phyloP scores from a whole-genome alignment of 441 rosid species.

The Pelargonium fulgidum region DNA sequence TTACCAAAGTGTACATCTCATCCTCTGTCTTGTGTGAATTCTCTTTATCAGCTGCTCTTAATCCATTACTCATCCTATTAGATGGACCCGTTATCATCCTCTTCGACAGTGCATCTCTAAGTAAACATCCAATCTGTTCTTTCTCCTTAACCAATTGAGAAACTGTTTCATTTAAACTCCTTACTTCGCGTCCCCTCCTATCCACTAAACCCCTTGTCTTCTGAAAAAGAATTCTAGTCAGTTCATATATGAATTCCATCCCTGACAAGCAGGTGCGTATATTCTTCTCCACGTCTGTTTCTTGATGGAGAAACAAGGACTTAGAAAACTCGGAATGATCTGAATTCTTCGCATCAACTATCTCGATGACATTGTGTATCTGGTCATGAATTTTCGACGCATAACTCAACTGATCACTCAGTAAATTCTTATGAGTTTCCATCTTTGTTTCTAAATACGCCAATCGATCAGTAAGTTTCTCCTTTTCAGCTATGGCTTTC shows the following conservation, averaged over 20 bases:
- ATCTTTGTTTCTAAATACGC: conserved; percentile 47
- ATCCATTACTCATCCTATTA: conserved; percentile 56
- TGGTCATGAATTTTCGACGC: conserved; percentile 69
- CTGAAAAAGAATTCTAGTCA: conserved; percentile 46
- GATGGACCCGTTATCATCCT: conserved; percentile 45
- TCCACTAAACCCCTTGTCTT: conserved; percentile 51
- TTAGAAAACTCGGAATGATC: conserved; percentile 66
- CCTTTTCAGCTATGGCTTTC: conserved; percentile 45
- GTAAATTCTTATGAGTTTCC: conserved; percentile 58
- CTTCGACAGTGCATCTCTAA: conserved; percentile 77
- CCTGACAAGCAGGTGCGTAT: conserved; percentile 79
- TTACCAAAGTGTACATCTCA: conserved; percentile 74
- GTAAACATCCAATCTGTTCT: conserved; percentile 73
- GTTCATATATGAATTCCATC: conserved; percentile 70
- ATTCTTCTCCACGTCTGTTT: conserved; percentile 71
- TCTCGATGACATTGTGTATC: conserved; percentile 47
- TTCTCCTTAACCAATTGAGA: conserved; percentile 64
- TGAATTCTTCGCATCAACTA: conserved; percentile 50
- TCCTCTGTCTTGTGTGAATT: conserved; percentile 42
- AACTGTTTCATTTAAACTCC: conserved; percentile 60
- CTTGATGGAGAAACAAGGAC: conserved; percentile 74
- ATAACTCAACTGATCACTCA: conserved; percentile 72
- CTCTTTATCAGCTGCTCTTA: conserved; percentile 48
- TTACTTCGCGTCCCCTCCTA: conserved; percentile 50
- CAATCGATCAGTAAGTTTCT: conserved; percentile 39